Conservation (phyloP, 2,329 filamentous ascomycete species). For the Epicoccum sorghinum region DNA sequence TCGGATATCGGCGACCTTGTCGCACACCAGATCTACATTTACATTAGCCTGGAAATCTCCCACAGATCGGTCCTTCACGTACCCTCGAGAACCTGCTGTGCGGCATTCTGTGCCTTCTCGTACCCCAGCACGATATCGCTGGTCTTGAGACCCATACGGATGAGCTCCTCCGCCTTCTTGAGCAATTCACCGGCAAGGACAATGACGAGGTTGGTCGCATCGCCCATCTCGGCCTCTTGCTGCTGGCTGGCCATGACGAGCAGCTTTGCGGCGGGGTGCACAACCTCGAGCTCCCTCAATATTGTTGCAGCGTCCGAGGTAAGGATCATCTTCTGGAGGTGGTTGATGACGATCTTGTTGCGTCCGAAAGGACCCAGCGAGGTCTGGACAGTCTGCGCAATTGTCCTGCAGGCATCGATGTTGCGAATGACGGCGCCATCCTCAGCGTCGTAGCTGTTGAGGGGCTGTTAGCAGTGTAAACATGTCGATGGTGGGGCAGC, state of each 20-base stretch:
- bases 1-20: constrained; percentile 85
- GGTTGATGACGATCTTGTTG: constrained; percentile 99
- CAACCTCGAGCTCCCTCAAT: constrained; percentile 94
- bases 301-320: constrained; percentile 98
- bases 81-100: constrained; percentile 81
- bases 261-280: constrained; percentile 96
- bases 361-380: constrained; percentile 96
- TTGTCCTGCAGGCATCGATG: constrained; percentile 96
- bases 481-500: constrained; percentile 22
- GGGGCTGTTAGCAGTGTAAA: constrained; percentile 43
- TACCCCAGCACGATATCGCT: constrained; percentile 96
- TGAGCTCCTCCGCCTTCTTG: constrained; percentile 94
- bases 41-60: constrained; percentile 22
- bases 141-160: constrained; percentile 97
- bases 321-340: constrained; percentile 98
- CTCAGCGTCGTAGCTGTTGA: constrained; percentile 89
- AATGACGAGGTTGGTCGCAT: constrained; percentile 97
- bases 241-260: constrained; percentile 99
- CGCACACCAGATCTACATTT: constrained; percentile 75
- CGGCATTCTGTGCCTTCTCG: constrained; percentile 90
- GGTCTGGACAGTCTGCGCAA: constrained; percentile 94
- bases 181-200: constrained; percentile 92
- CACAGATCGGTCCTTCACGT: constrained; percentile 23
- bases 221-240: constrained; percentile 98
- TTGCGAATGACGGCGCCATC: constrained; percentile 98